Percentiles rank a stretch among this genome's conserved stretches.
Conservation (phyloP, 1,284 basidiomycete genomes). For the Malassezia obtusa region DNA sequence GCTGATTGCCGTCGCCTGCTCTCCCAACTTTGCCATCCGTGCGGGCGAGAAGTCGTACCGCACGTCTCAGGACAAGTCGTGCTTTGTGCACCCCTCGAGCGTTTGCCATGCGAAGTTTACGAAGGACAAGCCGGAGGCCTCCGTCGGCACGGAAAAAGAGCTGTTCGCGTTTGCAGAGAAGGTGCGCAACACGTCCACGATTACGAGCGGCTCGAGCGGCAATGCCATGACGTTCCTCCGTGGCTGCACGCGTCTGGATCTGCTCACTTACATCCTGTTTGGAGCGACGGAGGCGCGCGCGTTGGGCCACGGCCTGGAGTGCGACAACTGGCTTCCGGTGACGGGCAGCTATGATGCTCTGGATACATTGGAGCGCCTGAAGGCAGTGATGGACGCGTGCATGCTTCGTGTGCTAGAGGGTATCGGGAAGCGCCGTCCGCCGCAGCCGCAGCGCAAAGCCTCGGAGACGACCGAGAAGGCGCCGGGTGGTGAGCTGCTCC, state of each 20-base stretch:
- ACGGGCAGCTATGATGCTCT: conserved; percentile 63
- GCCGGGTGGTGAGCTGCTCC: conserved; percentile 2
- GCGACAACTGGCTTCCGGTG: conserved; percentile 84
- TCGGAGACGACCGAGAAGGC: background rate
- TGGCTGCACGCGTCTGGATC: conserved; percentile 61
- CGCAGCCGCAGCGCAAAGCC: background rate
- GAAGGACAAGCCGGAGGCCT: conserved; percentile 50
- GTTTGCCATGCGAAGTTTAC: conserved; percentile 70
- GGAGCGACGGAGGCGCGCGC: conserved; percentile 67
- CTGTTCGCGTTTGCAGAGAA: conserved; percentile 80
- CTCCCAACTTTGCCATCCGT: conserved; percentile 86
- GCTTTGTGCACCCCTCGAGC: conserved; percentile 72
- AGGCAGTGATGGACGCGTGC: conserved; percentile 68
- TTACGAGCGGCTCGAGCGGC: conserved; percentile 44
- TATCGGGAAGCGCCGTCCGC: conserved; percentile 23
- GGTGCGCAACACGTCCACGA: conserved; percentile 61
- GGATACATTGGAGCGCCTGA: conserved; percentile 75
- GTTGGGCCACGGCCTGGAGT: conserved; percentile 53
- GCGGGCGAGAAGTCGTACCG: conserved; percentile 64
- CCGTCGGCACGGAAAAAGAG: conserved; percentile 53
- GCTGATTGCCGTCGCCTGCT: conserved; percentile 72
- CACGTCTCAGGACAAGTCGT: conserved; percentile 76
- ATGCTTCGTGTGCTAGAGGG: conserved; percentile 88
- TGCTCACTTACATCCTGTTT: conserved; percentile 82
- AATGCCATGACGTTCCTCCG: conserved; percentile 64